phyloP scores from a whole-genome alignment of 2,329 filamentous ascomycete species.

The Davidsoniella virescens region DNA sequence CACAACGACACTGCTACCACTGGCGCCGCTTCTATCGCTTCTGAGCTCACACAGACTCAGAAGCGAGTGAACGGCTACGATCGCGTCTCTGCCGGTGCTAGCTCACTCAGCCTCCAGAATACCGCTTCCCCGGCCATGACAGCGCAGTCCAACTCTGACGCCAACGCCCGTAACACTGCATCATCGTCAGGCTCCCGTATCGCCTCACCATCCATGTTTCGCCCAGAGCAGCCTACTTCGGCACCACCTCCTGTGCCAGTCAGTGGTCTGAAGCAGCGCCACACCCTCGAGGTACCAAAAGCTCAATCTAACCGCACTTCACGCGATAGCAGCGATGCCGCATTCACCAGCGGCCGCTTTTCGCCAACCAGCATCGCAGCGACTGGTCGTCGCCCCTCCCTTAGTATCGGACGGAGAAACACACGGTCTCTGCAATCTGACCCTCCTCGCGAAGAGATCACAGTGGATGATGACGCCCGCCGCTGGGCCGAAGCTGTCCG shows the following conservation, averaged over 20 bases:
- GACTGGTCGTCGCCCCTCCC: slow-evolving; percentile 58
- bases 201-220: not conserved
- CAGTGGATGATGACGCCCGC: slow-evolving; percentile 76
- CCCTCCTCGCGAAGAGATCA: slow-evolving; percentile 63
- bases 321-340: slow-evolving; percentile 53
- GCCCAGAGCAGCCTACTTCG: slow-evolving; percentile 10
- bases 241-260: slow-evolving; percentile 18
- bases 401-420: slow-evolving; percentile 62
- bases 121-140: not conserved
- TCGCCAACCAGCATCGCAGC: slow-evolving; percentile 42
- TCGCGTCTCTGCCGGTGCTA: slow-evolving; percentile 2
- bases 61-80: slow-evolving; percentile 5
- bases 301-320: slow-evolving; percentile 47
- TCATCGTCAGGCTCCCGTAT: slow-evolving; percentile 8
- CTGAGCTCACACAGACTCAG: slow-evolving; percentile 8
- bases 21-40: slow-evolving; percentile 5
- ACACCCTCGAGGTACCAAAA: slow-evolving; percentile 78
- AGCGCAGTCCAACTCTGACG: not conserved
- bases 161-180: slow-evolving; percentile 4
- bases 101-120: slow-evolving; percentile 2
- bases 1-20: slow-evolving; percentile 5
- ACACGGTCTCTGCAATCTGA: slow-evolving; percentile 81
- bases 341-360: slow-evolving; percentile 62
- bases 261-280: slow-evolving; percentile 56
- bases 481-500: slow-evolving; percentile 87